Conservation (phyloP, 345 rosid genomes). For the Ceriops decandra region DNA sequence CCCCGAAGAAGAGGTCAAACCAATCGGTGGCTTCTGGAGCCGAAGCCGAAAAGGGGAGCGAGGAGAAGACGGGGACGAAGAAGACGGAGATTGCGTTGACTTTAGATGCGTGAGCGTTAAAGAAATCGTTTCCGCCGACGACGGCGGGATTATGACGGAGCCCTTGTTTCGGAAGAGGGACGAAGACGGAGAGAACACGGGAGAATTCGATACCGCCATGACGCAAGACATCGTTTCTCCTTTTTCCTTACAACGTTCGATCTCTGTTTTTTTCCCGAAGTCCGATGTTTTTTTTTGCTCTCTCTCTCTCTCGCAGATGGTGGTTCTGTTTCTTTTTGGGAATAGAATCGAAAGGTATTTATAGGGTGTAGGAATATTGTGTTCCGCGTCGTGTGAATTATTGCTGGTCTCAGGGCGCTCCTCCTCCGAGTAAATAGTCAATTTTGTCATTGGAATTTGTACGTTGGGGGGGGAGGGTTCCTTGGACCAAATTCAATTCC, state of each 20-base stretch:
- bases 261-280: not conserved
- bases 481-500: not conserved
- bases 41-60: slow-evolving; percentile 66
- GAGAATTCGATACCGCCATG: slow-evolving; percentile 66
- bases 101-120: slow-evolving; percentile 47
- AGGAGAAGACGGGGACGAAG: slow-evolving; percentile 55
- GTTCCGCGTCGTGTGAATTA: not conserved
- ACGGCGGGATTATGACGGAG: slow-evolving; percentile 25
- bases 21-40: slow-evolving; percentile 50
- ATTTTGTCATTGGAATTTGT: not conserved
- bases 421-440: not conserved
- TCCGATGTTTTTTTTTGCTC: not conserved
- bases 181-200: slow-evolving; percentile 75
- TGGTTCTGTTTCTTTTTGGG: not conserved
- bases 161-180: slow-evolving; percentile 61
- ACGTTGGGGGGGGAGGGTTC: not conserved
- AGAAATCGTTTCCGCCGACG: slow-evolving; percentile 37
- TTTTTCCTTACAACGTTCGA: not conserved
- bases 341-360: not conserved
- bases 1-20: slow-evolving; percentile 13
- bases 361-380: not conserved
- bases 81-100: slow-evolving; percentile 26
- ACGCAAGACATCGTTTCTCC: slow-evolving; percentile 58
- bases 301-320: not conserved
- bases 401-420: not conserved